Base-by-base conservation (phyloP, 805 yeast species). In the Clavispora santaluciae region DNA sequence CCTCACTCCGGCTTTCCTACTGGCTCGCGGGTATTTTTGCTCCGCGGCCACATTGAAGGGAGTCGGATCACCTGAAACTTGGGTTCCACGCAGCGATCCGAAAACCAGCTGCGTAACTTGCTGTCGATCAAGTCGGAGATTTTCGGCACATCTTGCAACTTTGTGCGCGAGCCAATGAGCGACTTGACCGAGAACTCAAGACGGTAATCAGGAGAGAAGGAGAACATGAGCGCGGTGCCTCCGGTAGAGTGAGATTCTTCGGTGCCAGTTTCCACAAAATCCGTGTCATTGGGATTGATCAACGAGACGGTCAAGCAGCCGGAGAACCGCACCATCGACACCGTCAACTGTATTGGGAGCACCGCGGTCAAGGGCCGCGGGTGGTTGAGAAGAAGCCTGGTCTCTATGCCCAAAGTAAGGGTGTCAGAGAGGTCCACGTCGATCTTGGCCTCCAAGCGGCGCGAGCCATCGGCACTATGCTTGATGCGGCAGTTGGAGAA, bases 61-160 rank as follows among this genome's bases (percentile, higher is more conserved):
- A 93, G 63, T 53, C 75, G 75, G 22, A 93, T 79, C 36, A 87
- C 83, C 59, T 90, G 96, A 54, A 83, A 91, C 51, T 95, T 73
- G 1, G 99, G 99, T 50, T 88, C 95, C 10, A 93, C 93, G 57
- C 96, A 88, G 46, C 96, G 72, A 52, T 91, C 97, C 13, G 82
- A 81, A 56, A 93, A 90, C 95, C 96, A 89, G 41, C 81, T 81
- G 47, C 93, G 74, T 29, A 93, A 73, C 45, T 83, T 82, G 43
- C 78, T 79, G 57, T 93, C 98, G 30, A 93, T 81, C 31, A 93
- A 66, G 43, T 86, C 81, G 8, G 95, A 79, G 28, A 93, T 79
- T 55, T 93, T 89, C 6, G 99, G 99, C 12, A 93, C 86, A 54
- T 93, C 88, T 61, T 90, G 95, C 21, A 93, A 69, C 57, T 91